Base-by-base conservation (phyloP, 495 filamentous ascomycete genomes). In the Parachaetomium inaequale region DNA sequence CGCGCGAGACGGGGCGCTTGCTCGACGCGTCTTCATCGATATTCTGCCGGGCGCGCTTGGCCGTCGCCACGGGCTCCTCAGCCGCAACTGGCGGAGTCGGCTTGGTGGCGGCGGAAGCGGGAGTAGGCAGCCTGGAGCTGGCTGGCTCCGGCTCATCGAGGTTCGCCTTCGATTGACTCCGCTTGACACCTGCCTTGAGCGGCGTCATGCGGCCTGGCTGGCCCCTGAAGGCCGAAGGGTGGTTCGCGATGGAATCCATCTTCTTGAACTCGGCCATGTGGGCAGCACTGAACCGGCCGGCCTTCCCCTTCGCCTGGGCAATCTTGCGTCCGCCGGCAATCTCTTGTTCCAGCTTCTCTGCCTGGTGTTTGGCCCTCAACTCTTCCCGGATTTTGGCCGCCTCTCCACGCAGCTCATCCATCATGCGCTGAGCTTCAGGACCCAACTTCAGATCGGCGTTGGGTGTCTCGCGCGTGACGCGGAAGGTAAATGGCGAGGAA, bases 181-280 rank as follows among this genome's bases (percentile, higher is more conserved):
- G 84, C 79, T 94, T 92, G 64, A 92, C 70, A 25, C 82, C 83
- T 54, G 81, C 78, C 40, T 78, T 79, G 40, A 64, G 50, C 15
- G 74, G 57, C 15, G 83, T 82, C 66, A 82, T 78, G 46, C 85
- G 82, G 61, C 76, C 82, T 6, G 81, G 79, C 28, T 84, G 79
- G 19, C 85, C 83, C 38, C 93, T 82, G 79, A 90, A 92, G 17
- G 86, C 81, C 7, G 92, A 94, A 4, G 90, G 77, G 76, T 97
- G 92, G 58, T 85, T 86, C 25, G 84, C 90, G 72, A 97, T 97
- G 12, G 91, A 96, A 67, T 96, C 91, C 92, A 97, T 96, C 80
- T 94, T 97, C 75, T 88, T 91, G 78, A 97, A 97, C 69, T 92
- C 82, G 53, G 85, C 84, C 84, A 89, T 89, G 70, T 97, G 92